Evolutionary conservation across 1,139 yeast species (phyloP), one percentile per base, ranked within the genome.

Genomic region (Hanseniaspora uvarum): DNA sequence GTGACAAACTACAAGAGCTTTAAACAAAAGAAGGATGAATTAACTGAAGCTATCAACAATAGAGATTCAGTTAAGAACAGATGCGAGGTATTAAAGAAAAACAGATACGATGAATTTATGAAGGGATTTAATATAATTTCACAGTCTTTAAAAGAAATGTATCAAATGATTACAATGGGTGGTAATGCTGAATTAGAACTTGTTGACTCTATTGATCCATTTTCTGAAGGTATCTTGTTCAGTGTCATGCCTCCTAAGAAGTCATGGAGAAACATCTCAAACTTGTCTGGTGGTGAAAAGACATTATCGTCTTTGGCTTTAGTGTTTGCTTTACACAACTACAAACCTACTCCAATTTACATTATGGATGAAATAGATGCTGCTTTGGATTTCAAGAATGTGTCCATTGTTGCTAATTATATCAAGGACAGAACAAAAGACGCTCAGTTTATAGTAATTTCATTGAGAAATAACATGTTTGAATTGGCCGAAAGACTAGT

Each of bases 291-390:
- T 58, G 99, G 99, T 59, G 99, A 94, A 63, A 94, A 94, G 70
- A 94, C 99, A 0, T 75, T 94, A 60, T 85, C 95, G 64, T 92
- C 98, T 0, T 74, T 94, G 62, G 98, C 98, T 0, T 74, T 94
- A 59, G 98, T 94, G 5, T 94, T 94, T 76, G 98, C 98, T 0
- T 76, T 94, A 46, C 98, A 94, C 66, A 86, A 86, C 62, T 94
- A 87, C 67, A 92, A 88, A 65, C 99, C 99, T 0, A 94, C 98
- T 0, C 98, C 99, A 7, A 71, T 94, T 48, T 94, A 94, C 66
- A 98, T 94, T 37, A 94, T 94, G 99, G 99, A 94, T 71, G 99
- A 94, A 70, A 92, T 94, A 62, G 99, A 94, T 71, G 99, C 99
- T 0, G 99, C 99, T 1, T 75, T 94, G 61, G 99, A 94, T 71